phyloP scores from a whole-genome alignment of 768 basidiomycete species.

The Naganishia vishniacii region DNA sequence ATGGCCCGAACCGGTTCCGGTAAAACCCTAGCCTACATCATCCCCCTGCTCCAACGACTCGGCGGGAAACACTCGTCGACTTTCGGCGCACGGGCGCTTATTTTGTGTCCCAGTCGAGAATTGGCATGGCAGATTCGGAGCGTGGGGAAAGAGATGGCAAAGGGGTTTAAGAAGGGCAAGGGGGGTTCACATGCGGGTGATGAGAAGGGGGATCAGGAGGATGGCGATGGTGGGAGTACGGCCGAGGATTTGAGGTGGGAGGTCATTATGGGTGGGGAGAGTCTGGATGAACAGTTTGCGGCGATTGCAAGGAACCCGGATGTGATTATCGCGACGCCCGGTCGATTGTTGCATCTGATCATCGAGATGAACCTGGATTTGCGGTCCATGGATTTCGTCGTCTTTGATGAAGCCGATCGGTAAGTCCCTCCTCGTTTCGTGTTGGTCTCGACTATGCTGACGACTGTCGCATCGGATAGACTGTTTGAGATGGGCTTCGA shows the following conservation, averaged over 20 bases:
- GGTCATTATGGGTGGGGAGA: slow-evolving; percentile 89
- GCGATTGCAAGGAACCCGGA: slow-evolving; percentile 92
- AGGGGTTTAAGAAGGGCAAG: slow-evolving; percentile 65
- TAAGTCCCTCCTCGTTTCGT: neutral
- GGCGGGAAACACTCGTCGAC: slow-evolving; percentile 70
- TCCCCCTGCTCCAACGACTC: slow-evolving; percentile 82
- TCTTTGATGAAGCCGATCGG: slow-evolving; percentile 97
- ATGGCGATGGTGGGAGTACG: slow-evolving; percentile 56
- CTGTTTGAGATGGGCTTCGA: slow-evolving; percentile 99
- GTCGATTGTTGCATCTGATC: slow-evolving; percentile 88
- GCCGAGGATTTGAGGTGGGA: slow-evolving; percentile 77
- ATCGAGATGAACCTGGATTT: slow-evolving; percentile 96
- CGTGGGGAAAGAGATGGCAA: slow-evolving; percentile 87
- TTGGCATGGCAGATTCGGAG: slow-evolving; percentile 86
- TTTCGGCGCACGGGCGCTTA: slow-evolving; percentile 79
- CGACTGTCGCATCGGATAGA: neutral
- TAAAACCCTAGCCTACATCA: slow-evolving; percentile 91
- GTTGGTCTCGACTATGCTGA: slow-evolving; percentile 10
- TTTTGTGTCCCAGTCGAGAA: slow-evolving; percentile 87
- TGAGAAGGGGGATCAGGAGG: slow-evolving; percentile 53
- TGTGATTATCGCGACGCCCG: slow-evolving; percentile 93
- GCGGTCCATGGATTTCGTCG: slow-evolving; percentile 76
- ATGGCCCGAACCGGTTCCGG: slow-evolving; percentile 99
- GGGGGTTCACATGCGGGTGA: slow-evolving; percentile 71
- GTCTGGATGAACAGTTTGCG: slow-evolving; percentile 91